These are phyloP conservation scores for Pyricularia pennisetigena DNA, from an alignment of 2,329 filamentous ascomycete genomes.

Conservation along the genomic window DNA sequence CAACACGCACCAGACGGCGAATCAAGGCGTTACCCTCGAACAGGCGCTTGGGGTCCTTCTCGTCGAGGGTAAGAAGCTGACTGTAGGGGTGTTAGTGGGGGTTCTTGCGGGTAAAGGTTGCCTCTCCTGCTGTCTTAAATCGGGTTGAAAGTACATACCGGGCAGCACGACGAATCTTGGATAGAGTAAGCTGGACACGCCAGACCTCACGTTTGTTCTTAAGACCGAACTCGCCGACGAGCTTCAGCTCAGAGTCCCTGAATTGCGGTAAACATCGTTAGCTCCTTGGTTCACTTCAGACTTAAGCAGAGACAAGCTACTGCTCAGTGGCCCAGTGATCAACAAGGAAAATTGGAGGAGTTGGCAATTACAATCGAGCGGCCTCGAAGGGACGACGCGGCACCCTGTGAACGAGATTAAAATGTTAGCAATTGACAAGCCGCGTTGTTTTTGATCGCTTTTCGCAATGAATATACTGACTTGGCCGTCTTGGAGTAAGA, in stretches of 20 bases:
- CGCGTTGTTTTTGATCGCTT: not conserved
- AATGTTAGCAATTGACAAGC: not conserved
- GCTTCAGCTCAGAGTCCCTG: constrained; percentile 99
- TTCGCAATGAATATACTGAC: not conserved
- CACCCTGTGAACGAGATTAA: constrained; percentile 40
- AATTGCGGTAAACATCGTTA: constrained; percentile 41
- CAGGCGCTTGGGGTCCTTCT: constrained; percentile 99
- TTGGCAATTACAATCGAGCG: constrained; percentile 66
- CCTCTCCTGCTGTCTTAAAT: not conserved
- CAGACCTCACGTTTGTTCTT: constrained; percentile 99
- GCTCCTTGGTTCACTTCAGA: constrained; percentile 66
- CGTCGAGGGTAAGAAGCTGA: constrained; percentile 99
- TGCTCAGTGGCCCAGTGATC: constrained; percentile 66
- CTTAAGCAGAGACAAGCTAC: constrained; percentile 96
- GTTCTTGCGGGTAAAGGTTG: not conserved
- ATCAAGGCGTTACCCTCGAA: constrained; percentile 99
- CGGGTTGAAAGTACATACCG: constrained; percentile 54
- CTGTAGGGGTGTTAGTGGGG: constrained; percentile 34
- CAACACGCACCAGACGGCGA: constrained; percentile 98
- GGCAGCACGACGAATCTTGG: constrained; percentile 99
- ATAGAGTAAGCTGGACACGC: constrained; percentile 98
- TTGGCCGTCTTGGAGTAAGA: constrained; percentile 99
- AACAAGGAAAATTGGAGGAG: constrained; percentile 9
- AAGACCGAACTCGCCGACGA: constrained; percentile 99
- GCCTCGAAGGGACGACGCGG: constrained; percentile 93